Base-by-base conservation (phyloP, 2,329 filamentous ascomycete species). In the Pyricularia sp. region DNA sequence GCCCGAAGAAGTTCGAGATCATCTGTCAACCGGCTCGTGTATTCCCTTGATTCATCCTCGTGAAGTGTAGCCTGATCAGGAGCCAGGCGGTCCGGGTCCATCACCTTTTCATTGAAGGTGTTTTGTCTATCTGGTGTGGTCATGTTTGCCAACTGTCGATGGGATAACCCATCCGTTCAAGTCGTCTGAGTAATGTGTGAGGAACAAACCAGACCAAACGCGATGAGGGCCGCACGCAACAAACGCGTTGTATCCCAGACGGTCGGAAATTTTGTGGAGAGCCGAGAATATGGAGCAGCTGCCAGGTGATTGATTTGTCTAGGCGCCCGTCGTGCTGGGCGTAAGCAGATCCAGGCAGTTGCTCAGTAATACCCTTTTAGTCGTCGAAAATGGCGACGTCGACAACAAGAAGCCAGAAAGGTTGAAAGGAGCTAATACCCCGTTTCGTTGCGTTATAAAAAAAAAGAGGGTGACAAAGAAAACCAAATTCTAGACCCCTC, bases 1-100 rank as follows among this genome's bases (percentile, higher is more conserved):
- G 78, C 75, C 3, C 80, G 78, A 26, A 82, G 73, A 5, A 82
- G 72, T 65, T 82, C 80, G 19, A 82, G 75, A 62, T 82, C 79
- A 64, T 82, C 80, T 62, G 78, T 76, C 19, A 82, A 71, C 3
- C 80, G 75, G 65, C 69, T 73, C 9, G 72, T 72, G 24, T 68
- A 68, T 57, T 75, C 74, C n/a, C 73, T 69, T 2, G 70, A 68
- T 13, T 71, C 72, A 26, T 65, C 60, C 16, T 67, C 68, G 62
- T 67, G 68, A n/a, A 70, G 62, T 26, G 66, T 66, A 13, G 28
- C 28, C 10, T 65, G 59, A 1, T 69, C 68, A 24, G 65, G 40
- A 9, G 40, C 40, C 19, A 24, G 53, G 9, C n/a, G 53, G 22
- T 57, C 24, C 8, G 53, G 24, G 24, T 24, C 53, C 33, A 3